Base-by-base conservation (phyloP, 2,329 filamentous ascomycete species). In the Dendryphion nanum region DNA sequence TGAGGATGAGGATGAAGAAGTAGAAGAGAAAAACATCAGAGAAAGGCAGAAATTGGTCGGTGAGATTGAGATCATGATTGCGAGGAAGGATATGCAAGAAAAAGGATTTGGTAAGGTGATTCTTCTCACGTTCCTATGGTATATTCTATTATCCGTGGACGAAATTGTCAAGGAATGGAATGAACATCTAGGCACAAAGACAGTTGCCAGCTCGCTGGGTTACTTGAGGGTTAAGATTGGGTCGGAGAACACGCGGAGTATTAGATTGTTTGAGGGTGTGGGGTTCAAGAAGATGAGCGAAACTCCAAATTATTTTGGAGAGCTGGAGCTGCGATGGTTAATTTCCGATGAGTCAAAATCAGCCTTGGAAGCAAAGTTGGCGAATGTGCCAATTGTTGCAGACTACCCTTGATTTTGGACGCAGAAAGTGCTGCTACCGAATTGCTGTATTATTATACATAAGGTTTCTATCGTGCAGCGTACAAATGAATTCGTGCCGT, bases 21-120 rank as follows among this genome's bases (percentile, higher is more conserved):
- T 53, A 3, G 41, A 44, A 6, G 33, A 15, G 20, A 40, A 48
- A 36, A 44, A 42, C 8, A 26, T 26, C 23, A n/a, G n/a, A n/a
- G 8, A n/a, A 8, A n/a, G 7, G 23, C 29, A 30, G 29, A n/a
- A 30, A 8, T 49, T 74, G 7, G 64, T 84, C 3, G 89, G 86
- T 17, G 89, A 95, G 58, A 67, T 95, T 5, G 88, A 95, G 64
- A 78, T 95, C 47, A 95, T 95, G 89, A 82, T 95, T 44, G 89
- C 89, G 0, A 68, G 71, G 2, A 67, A 67, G 4, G 56, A 62
- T 0, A 68, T 79, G 19, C 80, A 83, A 17, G 72, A 83, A 0
- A 69, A 72, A 6, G 89, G 89, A 0, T 69, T 81, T 5, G 89
- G 88, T 0, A 70, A 74, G 4, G 77, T 78, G 0, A 79, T 85